phyloP scores from a whole-genome alignment of 2,329 filamentous ascomycete species.

The Iodosphaeria phyllophila region DNA sequence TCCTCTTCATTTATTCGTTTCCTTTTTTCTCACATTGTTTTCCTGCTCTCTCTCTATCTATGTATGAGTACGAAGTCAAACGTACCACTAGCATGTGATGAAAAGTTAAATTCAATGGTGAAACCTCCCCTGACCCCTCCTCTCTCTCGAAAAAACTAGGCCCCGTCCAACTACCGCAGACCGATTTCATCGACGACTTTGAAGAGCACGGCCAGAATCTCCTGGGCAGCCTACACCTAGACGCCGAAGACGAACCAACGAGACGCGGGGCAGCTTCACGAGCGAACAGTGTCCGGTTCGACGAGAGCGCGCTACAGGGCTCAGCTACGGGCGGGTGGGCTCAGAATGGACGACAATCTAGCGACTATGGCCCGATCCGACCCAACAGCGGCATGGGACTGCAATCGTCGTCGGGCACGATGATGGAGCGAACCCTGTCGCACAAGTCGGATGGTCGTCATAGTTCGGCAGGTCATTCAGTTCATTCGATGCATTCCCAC shows the following conservation, averaged over 20 bases:
- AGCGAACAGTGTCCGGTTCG: conserved; percentile 93
- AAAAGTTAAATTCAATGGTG: no score
- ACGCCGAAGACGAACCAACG: conserved; percentile 71
- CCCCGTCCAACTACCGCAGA: conserved; percentile 59
- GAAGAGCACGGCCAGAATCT: conserved; percentile 72
- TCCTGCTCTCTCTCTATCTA: conserved; percentile 6
- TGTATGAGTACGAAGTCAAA: no score
- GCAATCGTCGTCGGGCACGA: no score
- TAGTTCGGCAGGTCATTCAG: conserved; percentile 80
- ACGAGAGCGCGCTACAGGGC: conserved; percentile 83
- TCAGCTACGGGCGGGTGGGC: conserved; percentile 76
- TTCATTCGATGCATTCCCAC: no score
- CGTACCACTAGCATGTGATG: no score
- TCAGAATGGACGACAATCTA: conserved; percentile 63
- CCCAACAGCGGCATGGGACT: conserved; percentile 66
- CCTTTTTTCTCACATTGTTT: no score
- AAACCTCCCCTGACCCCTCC: no score
- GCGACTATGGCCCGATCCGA: conserved; percentile 61
- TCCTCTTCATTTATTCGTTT: conserved; percentile 7
- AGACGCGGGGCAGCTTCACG: conserved; percentile 74
- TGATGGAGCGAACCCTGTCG: conserved; percentile 82
- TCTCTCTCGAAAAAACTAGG: conserved; percentile 33
- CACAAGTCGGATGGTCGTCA: conserved; percentile 93
- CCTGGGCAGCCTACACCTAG: conserved; percentile 65
- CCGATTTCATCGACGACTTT: conserved; percentile 75